phyloP scores from a whole-genome alignment of 164 flowering plant genomes.

The Cinnamomum micranthum region DNA sequence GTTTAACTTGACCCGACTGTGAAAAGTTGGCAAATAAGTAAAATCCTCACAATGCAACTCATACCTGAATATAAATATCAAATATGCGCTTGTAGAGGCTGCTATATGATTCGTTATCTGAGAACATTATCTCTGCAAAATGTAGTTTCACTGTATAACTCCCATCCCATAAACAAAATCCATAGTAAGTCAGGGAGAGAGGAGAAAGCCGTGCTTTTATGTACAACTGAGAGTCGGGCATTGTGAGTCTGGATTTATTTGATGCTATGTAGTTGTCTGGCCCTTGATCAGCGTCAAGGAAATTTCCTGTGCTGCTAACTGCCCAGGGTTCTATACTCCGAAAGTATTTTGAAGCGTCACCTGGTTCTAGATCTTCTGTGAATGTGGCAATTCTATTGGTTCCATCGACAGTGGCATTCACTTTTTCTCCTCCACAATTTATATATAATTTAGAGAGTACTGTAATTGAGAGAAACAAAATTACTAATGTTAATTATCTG shows the following conservation, averaged over 20 bases:
- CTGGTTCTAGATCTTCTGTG: conserved; percentile 48
- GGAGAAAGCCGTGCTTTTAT: conserved; percentile 50
- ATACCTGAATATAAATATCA: conserved; percentile 69
- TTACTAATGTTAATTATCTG: neutral
- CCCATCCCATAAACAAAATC: conserved; percentile 47
- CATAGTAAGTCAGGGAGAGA: conserved; percentile 62
- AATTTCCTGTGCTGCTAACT: conserved; percentile 65
- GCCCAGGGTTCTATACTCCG: conserved; percentile 40
- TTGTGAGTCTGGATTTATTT: conserved; percentile 25
- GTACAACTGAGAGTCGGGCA: conserved; percentile 28
- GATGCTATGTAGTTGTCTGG: too few species aligned
- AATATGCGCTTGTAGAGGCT: conserved; percentile 69
- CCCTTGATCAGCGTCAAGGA: too few species aligned
- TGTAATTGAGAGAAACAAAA: conserved; percentile 16
- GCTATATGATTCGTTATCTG: conserved; percentile 32
- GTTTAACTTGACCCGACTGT: neutral
- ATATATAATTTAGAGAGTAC: conserved; percentile 50
- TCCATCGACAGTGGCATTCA: conserved; percentile 11
- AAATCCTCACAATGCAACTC: neutral
- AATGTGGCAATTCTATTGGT: conserved; percentile 25
- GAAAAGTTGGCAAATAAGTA: neutral
- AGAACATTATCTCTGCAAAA: conserved; percentile 60
- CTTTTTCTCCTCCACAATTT: conserved; percentile 70
- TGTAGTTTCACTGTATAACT: conserved; percentile 56
- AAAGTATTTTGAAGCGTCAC: conserved; percentile 43